phyloP scores from a whole-genome alignment of 768 basidiomycete species.

The Mycena latifolia region DNA sequence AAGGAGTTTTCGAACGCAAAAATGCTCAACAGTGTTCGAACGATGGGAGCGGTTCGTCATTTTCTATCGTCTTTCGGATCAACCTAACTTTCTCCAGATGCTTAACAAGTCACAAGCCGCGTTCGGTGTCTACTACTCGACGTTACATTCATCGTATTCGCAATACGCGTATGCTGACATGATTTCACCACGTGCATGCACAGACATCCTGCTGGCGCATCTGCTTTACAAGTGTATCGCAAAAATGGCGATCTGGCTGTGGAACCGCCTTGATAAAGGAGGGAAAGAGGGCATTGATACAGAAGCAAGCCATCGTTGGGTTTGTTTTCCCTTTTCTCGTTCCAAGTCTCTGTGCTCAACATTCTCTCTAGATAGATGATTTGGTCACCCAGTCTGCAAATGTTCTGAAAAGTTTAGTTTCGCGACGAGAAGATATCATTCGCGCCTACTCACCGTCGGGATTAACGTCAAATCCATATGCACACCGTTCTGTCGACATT shows the following conservation, averaged over 20 bases:
- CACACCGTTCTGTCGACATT: constrained; percentile 61
- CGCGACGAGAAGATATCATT: constrained; percentile 68
- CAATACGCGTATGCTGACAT: constrained; percentile 55
- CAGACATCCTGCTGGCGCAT: constrained; percentile 68
- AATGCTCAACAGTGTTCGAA: constrained; percentile 75
- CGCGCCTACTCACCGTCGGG: constrained; percentile 46
- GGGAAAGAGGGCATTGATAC: constrained; percentile 55
- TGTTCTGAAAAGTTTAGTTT: constrained; percentile 68
- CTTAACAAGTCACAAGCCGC: constrained; percentile 63
- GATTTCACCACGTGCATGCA: constrained; percentile 48
- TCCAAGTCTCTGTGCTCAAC: constrained; percentile 13
- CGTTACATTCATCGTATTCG: constrained; percentile 53
- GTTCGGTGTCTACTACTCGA: constrained; percentile 74
- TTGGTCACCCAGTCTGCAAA: constrained; percentile 71
- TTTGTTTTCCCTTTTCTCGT: constrained; percentile 44
- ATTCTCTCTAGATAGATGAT: constrained; percentile 61
- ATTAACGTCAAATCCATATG: constrained; percentile 48
- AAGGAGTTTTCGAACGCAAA: constrained; percentile 81
- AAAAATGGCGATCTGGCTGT: constrained; percentile 80
- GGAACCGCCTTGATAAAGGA: constrained; percentile 63
- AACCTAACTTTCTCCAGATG: constrained; percentile 53
- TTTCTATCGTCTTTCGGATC: constrained; percentile 10
- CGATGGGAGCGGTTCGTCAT: constrained; percentile 69
- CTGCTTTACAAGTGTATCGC: constrained; percentile 81
- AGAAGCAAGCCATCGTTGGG: constrained; percentile 63